A percentile compares a stretch with the other conserved stretches of the same genome.
Evolutionary conservation across 805 yeast genomes (phyloP).

Genomic region (Metschnikowia peoriensis): DNA sequence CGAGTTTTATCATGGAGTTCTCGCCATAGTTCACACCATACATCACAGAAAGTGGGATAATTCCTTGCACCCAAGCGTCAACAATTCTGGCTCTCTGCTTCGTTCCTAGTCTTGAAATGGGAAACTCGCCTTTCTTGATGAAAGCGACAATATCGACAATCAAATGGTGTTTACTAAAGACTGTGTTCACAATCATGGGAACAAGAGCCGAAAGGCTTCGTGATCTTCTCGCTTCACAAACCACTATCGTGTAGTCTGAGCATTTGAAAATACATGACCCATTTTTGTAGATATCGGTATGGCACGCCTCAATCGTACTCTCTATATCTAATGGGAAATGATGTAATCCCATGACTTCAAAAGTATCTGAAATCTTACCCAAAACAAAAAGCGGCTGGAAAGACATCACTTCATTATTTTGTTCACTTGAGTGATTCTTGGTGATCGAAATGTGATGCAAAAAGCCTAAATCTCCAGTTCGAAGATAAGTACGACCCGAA

Average conservation of each 20-base stretch:
- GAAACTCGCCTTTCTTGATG: constrained; percentile 60
- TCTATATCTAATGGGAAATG: constrained; percentile 88
- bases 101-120: constrained; percentile 68
- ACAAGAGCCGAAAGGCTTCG: constrained; percentile 67
- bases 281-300: constrained; percentile 55
- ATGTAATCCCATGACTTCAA: constrained; percentile 87
- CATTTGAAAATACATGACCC: constrained; percentile 73
- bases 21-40: constrained; percentile 67
- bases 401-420: constrained; percentile 24
- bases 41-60: constrained; percentile 39
- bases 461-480: constrained; percentile 96
- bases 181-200: constrained; percentile 76
- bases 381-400: constrained; percentile 81
- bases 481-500: constrained; percentile 59
- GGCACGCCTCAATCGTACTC: constrained; percentile 45
- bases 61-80: constrained; percentile 49
- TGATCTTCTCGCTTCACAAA: constrained; percentile 60
- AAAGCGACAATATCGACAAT: constrained; percentile 83
- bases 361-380: constrained; percentile 81
- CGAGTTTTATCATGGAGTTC: constrained; percentile 53
- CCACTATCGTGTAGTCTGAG: constrained; percentile 73
- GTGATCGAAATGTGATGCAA: constrained; percentile 65
- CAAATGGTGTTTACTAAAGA: constrained; percentile 77
- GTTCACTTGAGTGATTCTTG: constrained; percentile 39
- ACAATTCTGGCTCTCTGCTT: constrained; percentile 74